phyloP scores from a whole-genome alignment of 2,329 filamentous ascomycete genomes.

The Colletotrichum australisinense region DNA sequence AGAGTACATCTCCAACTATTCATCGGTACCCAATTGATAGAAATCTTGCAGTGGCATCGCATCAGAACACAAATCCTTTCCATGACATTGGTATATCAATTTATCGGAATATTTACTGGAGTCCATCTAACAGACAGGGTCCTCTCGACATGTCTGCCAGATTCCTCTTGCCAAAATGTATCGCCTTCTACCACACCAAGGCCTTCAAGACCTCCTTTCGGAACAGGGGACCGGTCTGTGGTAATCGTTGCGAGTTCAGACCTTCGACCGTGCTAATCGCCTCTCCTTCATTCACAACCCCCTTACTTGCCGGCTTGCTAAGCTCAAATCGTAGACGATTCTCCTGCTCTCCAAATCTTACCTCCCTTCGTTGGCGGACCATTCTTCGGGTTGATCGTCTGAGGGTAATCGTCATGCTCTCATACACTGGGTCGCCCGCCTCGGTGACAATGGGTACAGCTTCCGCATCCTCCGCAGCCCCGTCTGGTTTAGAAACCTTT shows the following conservation, averaged over 20 bases:
- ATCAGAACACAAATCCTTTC: background rate
- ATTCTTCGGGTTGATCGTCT: conserved; percentile 4
- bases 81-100: background rate
- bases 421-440: conserved; percentile 14
- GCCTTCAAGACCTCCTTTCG: background rate
- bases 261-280: background rate
- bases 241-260: background rate
- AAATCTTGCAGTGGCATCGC: background rate
- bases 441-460: conserved; percentile 11
- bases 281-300: background rate
- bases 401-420: conserved; percentile 12
- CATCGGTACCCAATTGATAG: background rate
- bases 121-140: background rate
- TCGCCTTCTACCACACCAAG: background rate
- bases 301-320: background rate
- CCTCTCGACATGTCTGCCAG: background rate
- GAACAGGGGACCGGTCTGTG: background rate
- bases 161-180: background rate
- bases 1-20: background rate
- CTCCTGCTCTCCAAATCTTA: conserved; percentile 12
- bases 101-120: background rate
- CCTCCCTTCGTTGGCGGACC: conserved; percentile 21
- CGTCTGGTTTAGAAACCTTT: background rate
- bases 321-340: background rate
- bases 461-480: background rate